Conservation (phyloP, 2,329 filamentous ascomycete genomes). For the Aciculosporium take region DNA sequence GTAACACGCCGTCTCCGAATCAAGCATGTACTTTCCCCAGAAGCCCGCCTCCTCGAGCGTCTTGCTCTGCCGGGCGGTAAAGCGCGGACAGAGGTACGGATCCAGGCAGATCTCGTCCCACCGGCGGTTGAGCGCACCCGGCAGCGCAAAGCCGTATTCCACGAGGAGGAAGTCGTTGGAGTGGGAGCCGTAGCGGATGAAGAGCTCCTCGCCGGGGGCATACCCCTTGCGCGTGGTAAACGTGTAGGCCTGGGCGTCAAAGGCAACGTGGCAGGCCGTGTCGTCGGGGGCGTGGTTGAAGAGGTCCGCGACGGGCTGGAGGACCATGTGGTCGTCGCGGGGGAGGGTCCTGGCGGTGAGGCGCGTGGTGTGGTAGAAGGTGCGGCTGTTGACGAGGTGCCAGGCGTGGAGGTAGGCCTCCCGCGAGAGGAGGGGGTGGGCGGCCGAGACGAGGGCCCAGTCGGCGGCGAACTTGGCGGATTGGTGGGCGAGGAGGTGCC, state of each 20-base stretch:
- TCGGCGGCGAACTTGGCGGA: constrained; percentile 26
- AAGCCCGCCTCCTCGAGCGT: constrained; percentile 32
- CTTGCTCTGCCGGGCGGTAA: constrained; percentile 20
- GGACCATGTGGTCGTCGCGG: constrained; percentile 46
- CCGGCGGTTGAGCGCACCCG: constrained; percentile 26
- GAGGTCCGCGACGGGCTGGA: constrained; percentile 60
- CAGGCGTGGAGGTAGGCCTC: constrained; percentile 39
- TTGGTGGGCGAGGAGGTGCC: constrained; percentile 38
- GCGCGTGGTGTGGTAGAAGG: constrained; percentile 42
- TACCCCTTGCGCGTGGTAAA: constrained; percentile 39
- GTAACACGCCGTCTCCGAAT: constrained; percentile 36
- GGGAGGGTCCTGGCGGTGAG: constrained; percentile 27
- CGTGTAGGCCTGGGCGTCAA: constrained; percentile 36
- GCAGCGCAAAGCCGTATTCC: constrained; percentile 45
- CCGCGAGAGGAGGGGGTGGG: constrained; percentile 15
- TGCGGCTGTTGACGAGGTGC: constrained; percentile 47
- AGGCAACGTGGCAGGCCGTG: constrained; percentile 33
- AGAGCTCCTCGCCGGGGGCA: constrained; percentile 45
- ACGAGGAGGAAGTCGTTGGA: constrained; percentile 56
- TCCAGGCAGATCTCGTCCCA: constrained; percentile 38
- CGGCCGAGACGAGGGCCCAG: constrained; percentile 21
- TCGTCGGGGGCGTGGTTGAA: constrained; percentile 44
- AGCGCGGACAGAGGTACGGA: constrained; percentile 27
- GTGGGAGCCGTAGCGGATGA: constrained; percentile 55
- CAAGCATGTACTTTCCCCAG: constrained; percentile 36